Base-by-base conservation (phyloP, 108 stramenopile species). In the Skeletonema potamos region DNA sequence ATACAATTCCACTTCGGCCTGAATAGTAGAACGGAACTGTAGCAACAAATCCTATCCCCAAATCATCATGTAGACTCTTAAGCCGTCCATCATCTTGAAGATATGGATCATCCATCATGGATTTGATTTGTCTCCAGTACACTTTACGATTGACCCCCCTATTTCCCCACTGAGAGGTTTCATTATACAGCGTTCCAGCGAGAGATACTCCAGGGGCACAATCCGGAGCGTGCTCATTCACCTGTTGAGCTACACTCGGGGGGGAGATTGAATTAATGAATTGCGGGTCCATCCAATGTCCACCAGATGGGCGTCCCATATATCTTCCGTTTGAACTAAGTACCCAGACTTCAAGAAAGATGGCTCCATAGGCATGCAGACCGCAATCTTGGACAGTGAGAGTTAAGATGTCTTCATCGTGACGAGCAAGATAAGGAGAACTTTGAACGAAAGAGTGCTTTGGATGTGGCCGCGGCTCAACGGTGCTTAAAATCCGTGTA, bases 281-380 rank as follows among this genome's bases (percentile, higher is more conserved):
- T 39, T 33, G 34, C 11, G 67, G 67, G n/a, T 68, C 48, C 67
- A 68, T 68, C 67, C 67, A 68, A 15, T 57, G 55, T 30, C 67
- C 67, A 15, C 67, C 67, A 2, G 28, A 11, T 11, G 83, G 79
- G 37, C 83, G 74, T 22, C 17, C 36, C 62, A 84, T 6, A 6
- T 54, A 33, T 13, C 29, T 74, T 22, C 58, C 41, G 12, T 62
- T 59, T 1, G 55, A 54, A 30, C 57, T 74, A 34, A 76, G 22
- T 12, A 76, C 78, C 83, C 83, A 84, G 0, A 80, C 54, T 70
- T 84, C 83, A 5, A 80, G 64, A n/a, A 77, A 66, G 1, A 80
- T 48, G 6, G 62, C 65, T 4, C 83, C 83, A 61, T 54, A 84
- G 27, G 83, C 79, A 59, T 74, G 68, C 24, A 76, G 74, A 7